Evolutionary conservation across 495 filamentous ascomycete species (phyloP).

Genomic region (Aspergillus carlsbadensis): DNA sequence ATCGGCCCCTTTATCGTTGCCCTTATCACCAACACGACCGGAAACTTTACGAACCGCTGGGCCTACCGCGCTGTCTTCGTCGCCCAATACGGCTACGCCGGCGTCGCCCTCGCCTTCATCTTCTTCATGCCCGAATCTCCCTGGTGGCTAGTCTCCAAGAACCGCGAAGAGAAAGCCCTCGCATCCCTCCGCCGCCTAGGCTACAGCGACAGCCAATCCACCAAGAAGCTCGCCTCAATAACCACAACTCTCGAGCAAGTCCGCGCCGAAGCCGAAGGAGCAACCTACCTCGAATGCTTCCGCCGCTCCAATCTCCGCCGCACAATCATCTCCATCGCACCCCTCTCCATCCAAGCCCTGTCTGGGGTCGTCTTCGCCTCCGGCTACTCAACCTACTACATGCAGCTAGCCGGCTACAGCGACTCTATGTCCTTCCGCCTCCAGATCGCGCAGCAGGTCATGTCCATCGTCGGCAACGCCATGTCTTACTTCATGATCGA

Average conservation of each 20-base stretch:
- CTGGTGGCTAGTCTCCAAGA: slow-evolving; percentile 20
- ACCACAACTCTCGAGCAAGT: slow-evolving; percentile 1
- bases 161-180: not conserved
- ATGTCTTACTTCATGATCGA: slow-evolving; percentile 12
- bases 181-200: not conserved
- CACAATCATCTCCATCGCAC: slow-evolving; percentile 11
- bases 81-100: slow-evolving; percentile 6
- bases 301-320: slow-evolving; percentile 11
- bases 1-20: slow-evolving; percentile 7
- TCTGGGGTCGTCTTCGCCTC: slow-evolving; percentile 1
- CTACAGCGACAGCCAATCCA: not conserved
- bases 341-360: slow-evolving; percentile 7
- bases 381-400: slow-evolving; percentile 11
- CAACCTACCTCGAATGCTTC: slow-evolving; percentile 11
- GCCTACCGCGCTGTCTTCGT: slow-evolving; percentile 7
- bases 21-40: slow-evolving; percentile 7
- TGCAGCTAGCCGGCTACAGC: slow-evolving; percentile 9
- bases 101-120: not conserved
- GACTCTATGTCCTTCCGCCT: slow-evolving; percentile 8
- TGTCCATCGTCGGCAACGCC: slow-evolving; percentile 5
- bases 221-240: slow-evolving; percentile 7
- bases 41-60: slow-evolving; percentile 2
- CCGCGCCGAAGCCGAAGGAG: slow-evolving; percentile 7
- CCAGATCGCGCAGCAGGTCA: slow-evolving; percentile 7
- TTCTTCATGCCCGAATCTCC: slow-evolving; percentile 23